Evolutionary conservation across 225 moss, liverwort and hornwort genomes (phyloP), one percentile per base, ranked within the genome.

Genomic region (Physcomitrellopsis africana): DNA sequence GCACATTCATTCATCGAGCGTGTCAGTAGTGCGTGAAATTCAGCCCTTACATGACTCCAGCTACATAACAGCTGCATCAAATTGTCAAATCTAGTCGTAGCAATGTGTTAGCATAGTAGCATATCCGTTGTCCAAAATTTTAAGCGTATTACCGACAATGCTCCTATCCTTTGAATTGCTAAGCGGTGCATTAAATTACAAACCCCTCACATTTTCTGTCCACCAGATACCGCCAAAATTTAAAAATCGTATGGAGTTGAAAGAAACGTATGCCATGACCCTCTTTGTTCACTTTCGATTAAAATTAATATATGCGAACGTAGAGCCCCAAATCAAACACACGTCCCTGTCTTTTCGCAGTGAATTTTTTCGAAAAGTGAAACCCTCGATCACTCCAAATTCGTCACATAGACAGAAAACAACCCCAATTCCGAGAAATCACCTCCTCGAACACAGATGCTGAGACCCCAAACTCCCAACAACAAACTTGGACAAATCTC

Each of bases 1-100:
- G 91, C 89, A 62, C 63, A n/a, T 43, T 43, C 78, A 85, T 15
- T 55, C 69, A 59, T 29, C n/a, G 54, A 64, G 27, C 64, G 11
- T 26, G 51, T 60, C 20, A 57, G 42, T 41, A 23, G 19, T 37
- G 63, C 56, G 67, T 73, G 55, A 43, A 22, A 12, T 19, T 12
- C 59, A 59, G 12, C 48, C 37, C 72, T 29, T 49, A 60, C 48
- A 32, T 44, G 10, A 43, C 67, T 0, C 22, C 63, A 51, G 63
- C 52, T 53, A 42, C 10, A 32, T 1, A 15, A 23, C 67, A 67
- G 7, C 27, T 51, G 5, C 20, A 41, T 3, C 32, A 37, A 42
- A 8, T 42, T 11, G 9, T 19, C 15, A 13, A 43, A 55, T 69
- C 56, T 57, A 16, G 24, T 42, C 42, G 23, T 24, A 7, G 56